Evolutionary conservation across 306 rosid species (phyloP), one percentile per base, ranked within the genome.

Genomic region (Fragaria vesca): DNA sequence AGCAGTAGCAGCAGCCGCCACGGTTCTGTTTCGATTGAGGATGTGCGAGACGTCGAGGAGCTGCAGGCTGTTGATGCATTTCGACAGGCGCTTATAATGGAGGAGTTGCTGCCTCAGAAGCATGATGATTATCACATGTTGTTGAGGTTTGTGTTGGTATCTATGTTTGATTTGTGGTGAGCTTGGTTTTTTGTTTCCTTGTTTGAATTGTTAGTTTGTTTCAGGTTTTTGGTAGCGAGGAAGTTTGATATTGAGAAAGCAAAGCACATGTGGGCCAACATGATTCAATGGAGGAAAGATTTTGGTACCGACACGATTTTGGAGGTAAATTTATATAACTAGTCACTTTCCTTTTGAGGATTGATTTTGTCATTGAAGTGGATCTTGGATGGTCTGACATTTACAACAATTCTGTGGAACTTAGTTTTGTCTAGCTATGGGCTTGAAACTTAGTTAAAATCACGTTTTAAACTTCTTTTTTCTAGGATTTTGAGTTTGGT

Each of bases 251-350:
- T 87, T 47, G 98, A 94, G 75, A 90, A 87, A 79, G 92, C 98
- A 40, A 94, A 94, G 80, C 86, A 81, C 52, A 94, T 92, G 98
- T 94, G 98, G 98, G 82, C 89, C 62, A 88, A 87, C 85, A 94
- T 94, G 98, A 86, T 92, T 77, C 96, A 90, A 18, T 94, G 98
- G 98, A 89, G 98, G 94, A 88, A 81, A 83, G 96, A 90, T 4
- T 94, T 76, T 76, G 94, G 96, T 34, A 86, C 94, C 0, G 97
- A 94, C 85, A 83, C 88, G 68, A 92, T 94, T 77, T 82, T 90
- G 90, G 98, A 94, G 87, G 97, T 89, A 80, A 77, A 71, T 71
- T 85, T 66, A 75, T 57, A 46, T 43, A n/a, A 68, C 12, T 26
- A 47, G 55, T n/a, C 40, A 36, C 12, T 36, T 70, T 36, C n/a